A percentile compares a stretch with the other conserved stretches of the same genome.
Evolutionary conservation across 2,329 filamentous ascomycete genomes (phyloP).

Genomic region (Ascochyta lentis): DNA sequence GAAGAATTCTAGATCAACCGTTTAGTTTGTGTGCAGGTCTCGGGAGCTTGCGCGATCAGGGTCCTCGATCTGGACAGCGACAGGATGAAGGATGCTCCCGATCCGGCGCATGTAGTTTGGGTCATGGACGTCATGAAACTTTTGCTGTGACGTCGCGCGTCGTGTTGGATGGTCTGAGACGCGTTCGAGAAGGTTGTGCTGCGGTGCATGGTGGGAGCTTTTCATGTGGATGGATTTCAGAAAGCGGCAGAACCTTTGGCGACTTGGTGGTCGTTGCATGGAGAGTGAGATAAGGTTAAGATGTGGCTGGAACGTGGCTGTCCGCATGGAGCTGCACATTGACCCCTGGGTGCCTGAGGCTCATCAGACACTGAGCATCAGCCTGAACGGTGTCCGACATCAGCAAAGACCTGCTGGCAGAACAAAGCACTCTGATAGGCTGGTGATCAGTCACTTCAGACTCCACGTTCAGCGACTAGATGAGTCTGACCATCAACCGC

Average conservation of each 20-base stretch:
- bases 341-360: background rate
- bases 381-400: slow-evolving; percentile 7
- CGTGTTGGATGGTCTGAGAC: slow-evolving; percentile 2
- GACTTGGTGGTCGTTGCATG: background rate
- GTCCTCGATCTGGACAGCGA: slow-evolving; percentile 13
- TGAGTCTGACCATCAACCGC: slow-evolving; percentile 4
- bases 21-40: background rate
- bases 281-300: background rate
- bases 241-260: background rate
- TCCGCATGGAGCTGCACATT: background rate
- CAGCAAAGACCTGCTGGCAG: slow-evolving; percentile 12
- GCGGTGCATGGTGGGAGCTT: background rate
- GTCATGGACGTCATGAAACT: slow-evolving; percentile 14
- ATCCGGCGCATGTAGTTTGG: background rate
- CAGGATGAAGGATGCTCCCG: slow-evolving; percentile 6
- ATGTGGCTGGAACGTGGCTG: slow-evolving; percentile 16
- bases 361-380: slow-evolving; percentile 4
- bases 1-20: slow-evolving; percentile 6
- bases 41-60: slow-evolving; percentile 14
- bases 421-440: slow-evolving; percentile 4
- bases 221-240: background rate
- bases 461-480: background rate
- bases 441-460: background rate
- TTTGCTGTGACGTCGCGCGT: background rate
- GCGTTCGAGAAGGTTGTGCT: background rate